Percentiles rank a stretch among this genome's conserved stretches.
These are phyloP conservation scores for Cyclotella sp. DNA, from an alignment of 108 stramenopile species.

Conservation along the genomic window DNA sequence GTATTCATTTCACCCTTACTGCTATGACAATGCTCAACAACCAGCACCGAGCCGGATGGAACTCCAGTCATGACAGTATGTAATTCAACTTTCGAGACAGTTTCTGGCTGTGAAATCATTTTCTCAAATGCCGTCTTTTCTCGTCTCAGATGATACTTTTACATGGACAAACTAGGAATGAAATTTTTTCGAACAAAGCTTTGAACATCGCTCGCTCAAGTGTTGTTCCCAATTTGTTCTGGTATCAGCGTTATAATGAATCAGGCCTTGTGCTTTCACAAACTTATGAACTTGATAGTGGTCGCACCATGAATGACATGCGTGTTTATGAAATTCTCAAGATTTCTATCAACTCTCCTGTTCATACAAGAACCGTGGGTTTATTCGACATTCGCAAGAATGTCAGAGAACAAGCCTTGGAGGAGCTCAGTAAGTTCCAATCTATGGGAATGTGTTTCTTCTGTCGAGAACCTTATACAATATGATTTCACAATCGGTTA, in stretches of 20 bases:
- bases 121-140: constrained; percentile 5
- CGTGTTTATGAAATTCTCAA: constrained; percentile 65
- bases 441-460: neutral
- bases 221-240: constrained; percentile 61
- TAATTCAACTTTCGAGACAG: no score
- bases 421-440: constrained; percentile 37
- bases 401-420: constrained; percentile 32
- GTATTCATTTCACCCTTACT: neutral
- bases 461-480: neutral
- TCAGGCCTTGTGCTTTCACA: constrained; percentile 27
- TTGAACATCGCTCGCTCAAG: constrained; percentile 63
- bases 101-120: neutral
- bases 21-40: neutral
- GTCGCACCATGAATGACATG: constrained; percentile 32
- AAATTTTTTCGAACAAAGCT: constrained; percentile 41
- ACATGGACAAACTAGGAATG: constrained; percentile 40
- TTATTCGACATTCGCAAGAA: constrained; percentile 49
- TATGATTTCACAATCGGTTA: neutral
- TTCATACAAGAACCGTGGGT: constrained; percentile 46
- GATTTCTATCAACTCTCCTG: constrained; percentile 42
- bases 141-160: constrained; percentile 25
- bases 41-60: constrained; percentile 2
- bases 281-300: constrained; percentile 24
- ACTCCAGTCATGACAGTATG: constrained; percentile 16
- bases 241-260: constrained; percentile 36